Evolutionary conservation across 257 asterid genomes (phyloP).

Genomic region (Anisodus acutangulus): DNA sequence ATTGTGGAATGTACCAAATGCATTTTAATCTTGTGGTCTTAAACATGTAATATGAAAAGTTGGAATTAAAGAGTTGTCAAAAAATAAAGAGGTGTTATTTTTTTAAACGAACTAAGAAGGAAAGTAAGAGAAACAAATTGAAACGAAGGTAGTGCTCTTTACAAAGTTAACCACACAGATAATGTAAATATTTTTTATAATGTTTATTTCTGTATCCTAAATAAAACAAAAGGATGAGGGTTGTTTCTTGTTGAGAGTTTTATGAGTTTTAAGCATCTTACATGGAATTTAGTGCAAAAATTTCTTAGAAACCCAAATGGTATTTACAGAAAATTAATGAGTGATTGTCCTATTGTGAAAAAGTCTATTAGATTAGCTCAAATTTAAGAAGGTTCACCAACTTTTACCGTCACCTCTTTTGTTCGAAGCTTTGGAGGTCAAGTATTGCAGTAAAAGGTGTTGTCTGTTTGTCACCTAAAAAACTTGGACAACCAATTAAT

Average conservation of each 20-base stretch:
- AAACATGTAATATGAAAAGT: no score
- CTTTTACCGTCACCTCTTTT: not conserved
- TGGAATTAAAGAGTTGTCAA: no score
- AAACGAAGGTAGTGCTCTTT: not conserved
- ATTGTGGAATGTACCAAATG: no score
- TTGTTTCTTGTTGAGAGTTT: slow-evolving; percentile 12
- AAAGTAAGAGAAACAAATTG: no score
- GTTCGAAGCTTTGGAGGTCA: not conserved
- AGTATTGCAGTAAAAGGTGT: not conserved
- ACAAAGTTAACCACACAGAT: not conserved
- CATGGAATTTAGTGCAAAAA: not conserved
- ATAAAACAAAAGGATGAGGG: not conserved
- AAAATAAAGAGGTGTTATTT: no score
- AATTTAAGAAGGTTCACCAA: slow-evolving; percentile 19
- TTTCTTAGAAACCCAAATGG: not conserved
- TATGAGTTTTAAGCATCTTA: not conserved
- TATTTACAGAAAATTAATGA: not conserved
- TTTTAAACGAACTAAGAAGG: no score
- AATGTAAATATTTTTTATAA: not conserved
- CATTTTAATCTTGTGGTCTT: no score
- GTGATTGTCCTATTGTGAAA: not conserved
- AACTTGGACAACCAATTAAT: slow-evolving; percentile 11
- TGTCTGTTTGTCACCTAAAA: slow-evolving; percentile 26
- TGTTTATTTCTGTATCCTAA: not conserved
- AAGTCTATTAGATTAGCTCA: not conserved